Percentiles rank a stretch among this genome's conserved stretches.
These are phyloP conservation scores for Candida orba DNA, from an alignment of 805 yeast genomes.

Conservation along the genomic window DNA sequence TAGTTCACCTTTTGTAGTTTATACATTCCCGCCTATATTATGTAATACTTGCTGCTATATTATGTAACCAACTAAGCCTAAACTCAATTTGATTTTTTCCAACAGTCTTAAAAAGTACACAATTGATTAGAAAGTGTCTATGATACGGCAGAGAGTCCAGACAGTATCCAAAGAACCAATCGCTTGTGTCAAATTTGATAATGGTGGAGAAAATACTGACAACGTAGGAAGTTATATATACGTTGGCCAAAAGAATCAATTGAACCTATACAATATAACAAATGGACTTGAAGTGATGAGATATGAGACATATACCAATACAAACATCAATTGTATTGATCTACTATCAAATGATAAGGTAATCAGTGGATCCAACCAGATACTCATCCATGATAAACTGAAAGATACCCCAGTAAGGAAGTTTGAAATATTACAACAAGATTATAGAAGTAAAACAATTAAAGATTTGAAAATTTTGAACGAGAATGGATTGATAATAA, in stretches of 20 bases:
- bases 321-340: slow-evolving; percentile 6
- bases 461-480: slow-evolving; percentile 8
- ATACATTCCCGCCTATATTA: too few species aligned
- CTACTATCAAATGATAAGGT: slow-evolving; percentile 7
- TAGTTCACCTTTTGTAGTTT: too few species aligned
- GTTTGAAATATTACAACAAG: slow-evolving; percentile 3
- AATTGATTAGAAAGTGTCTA: too few species aligned
- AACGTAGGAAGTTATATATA: slow-evolving; percentile 1
- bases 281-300: not conserved
- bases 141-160: too few species aligned
- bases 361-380: slow-evolving; percentile 11
- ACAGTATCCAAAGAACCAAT: not conserved
- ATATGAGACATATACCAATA: slow-evolving; percentile 6
- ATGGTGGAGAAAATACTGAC: not conserved
- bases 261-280: slow-evolving; percentile 1
- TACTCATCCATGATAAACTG: slow-evolving; percentile 11
- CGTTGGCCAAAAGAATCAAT: slow-evolving; percentile 6
- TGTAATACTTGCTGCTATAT: too few species aligned
- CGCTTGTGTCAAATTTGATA: not conserved
- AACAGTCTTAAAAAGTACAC: too few species aligned
- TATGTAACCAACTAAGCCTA: too few species aligned
- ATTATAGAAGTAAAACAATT: slow-evolving; percentile 5
- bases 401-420: slow-evolving; percentile 5
- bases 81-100: too few species aligned
- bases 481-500: slow-evolving; percentile 11